Base-by-base conservation (phyloP, 352 stramenopile genomes). In the Globisporangium orthogonon region DNA sequence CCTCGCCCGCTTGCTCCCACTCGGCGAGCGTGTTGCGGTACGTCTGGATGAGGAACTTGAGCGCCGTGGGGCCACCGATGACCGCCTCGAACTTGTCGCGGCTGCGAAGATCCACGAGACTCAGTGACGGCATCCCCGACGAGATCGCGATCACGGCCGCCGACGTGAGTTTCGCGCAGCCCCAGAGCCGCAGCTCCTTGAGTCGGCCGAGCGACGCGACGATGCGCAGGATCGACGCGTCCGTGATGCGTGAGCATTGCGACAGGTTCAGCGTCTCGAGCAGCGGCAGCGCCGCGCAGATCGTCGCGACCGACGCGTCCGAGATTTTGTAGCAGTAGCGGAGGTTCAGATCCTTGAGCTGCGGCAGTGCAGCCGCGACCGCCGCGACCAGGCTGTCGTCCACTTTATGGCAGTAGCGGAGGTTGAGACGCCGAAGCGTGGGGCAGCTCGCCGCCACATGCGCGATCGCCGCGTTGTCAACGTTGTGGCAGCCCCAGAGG, bases 251-350 rank as follows among this genome's bases (percentile, higher is more conserved):
- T 49, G 69, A 71, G 51, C 85, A 95, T 58, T 95, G 85, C 35
- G 85, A 95, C 29, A 95, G 58, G 49, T 95, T 90, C 44, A 95
- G 61, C n/a, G 67, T 76, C 37, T 76, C 64, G 46, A 95, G 68
- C 3, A 62, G 50, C 7, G 64, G 54, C 30, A 89, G 33, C 5
- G 58, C 65, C 17, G 78, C 63, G 51, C 83, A 92, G 35, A 95
- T 63, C 14, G 64, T 59, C 7, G 57, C 52, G 9, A 95, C 82
- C 18, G 67, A 76, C 11, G 67, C 70, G 54, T 95, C 85, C 35
- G 85, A 87, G 15, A 95, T 60, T 58, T 93, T 93, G 78, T 89
- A 93, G 71, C 83, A 93, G 65, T 95, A 95, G 47, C 83, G 83
- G 43, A 95, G 41, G 50, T 93, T 91, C 50, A 95, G 57, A 28